Percentiles rank a stretch among this genome's conserved stretches.
Evolutionary conservation across 2,329 filamentous ascomycete genomes (phyloP).

Genomic region (Colletotrichum lentis): DNA sequence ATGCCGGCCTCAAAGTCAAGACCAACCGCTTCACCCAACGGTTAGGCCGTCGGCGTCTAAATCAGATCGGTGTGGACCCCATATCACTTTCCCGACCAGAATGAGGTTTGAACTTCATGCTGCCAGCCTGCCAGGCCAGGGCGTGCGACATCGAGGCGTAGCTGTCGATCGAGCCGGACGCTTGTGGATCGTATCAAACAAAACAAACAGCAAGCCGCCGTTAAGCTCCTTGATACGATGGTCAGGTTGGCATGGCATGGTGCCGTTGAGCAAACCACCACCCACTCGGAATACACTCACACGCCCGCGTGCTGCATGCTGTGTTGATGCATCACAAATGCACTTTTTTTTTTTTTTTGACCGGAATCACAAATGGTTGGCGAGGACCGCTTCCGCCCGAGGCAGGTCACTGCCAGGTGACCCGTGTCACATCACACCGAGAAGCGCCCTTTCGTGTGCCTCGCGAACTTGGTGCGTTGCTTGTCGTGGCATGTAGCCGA

Average conservation of each 20-base stretch:
- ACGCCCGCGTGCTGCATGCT: constrained; percentile 20
- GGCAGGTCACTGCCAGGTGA: constrained; percentile 14
- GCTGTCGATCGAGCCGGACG: constrained; percentile 4
- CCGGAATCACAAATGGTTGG: constrained; percentile 33
- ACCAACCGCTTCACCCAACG: constrained; percentile 9
- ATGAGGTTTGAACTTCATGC: neutral
- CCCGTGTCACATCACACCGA: constrained; percentile 15
- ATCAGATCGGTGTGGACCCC: constrained; percentile 13
- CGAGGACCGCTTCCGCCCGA: constrained; percentile 23
- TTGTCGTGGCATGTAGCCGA: constrained; percentile 14
- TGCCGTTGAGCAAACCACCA: constrained; percentile 21
- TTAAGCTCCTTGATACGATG: constrained; percentile 13
- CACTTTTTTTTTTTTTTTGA: constrained; percentile 31
- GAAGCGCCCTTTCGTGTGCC: constrained; percentile 18
- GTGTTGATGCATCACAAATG: constrained; percentile 32
- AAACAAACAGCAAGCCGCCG: constrained; percentile 3
- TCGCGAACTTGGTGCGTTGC: constrained; percentile 10
- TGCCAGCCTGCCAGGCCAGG: neutral
- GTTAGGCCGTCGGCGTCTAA: constrained; percentile 19
- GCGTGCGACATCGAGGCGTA: neutral
- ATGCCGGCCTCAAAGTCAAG: constrained; percentile 29
- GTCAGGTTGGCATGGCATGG: constrained; percentile 8
- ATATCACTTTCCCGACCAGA: constrained; percentile 3
- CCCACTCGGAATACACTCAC: constrained; percentile 6
- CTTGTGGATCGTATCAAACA: constrained; percentile 1